phyloP scores from a whole-genome alignment of 805 yeast genomes.

The Saturnispora kantuleensis region DNA sequence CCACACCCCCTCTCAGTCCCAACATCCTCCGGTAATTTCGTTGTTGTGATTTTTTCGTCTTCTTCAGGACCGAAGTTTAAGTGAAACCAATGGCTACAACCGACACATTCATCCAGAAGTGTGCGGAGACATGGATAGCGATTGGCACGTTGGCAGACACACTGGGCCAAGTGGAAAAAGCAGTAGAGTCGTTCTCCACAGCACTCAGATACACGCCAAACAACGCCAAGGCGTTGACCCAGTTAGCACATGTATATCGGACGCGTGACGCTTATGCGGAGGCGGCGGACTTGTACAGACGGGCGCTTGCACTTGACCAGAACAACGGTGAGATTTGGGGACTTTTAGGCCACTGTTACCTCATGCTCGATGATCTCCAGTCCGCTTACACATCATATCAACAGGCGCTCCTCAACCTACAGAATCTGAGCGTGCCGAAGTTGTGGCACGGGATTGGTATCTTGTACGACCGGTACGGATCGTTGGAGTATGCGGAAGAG shows the following conservation, averaged over 20 bases:
- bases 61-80: neutral
- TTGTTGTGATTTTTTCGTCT: neutral
- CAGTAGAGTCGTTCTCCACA: constrained; percentile 78
- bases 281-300: constrained; percentile 90
- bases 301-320: constrained; percentile 70
- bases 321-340: constrained; percentile 98
- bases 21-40: too few relatives aligned
- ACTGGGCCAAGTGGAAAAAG: constrained; percentile 80
- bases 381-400: constrained; percentile 95
- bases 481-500: constrained; percentile 95
- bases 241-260: constrained; percentile 81
- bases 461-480: constrained; percentile 90
- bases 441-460: constrained; percentile 99
- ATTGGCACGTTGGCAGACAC: constrained; percentile 85
- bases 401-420: constrained; percentile 83
- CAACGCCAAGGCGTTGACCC: constrained; percentile 74
- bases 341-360: constrained; percentile 86
- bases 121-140: constrained; percentile 81
- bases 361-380: constrained; percentile 93
- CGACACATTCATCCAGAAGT: constrained; percentile 36
- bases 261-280: constrained; percentile 83
- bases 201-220: constrained; percentile 81
- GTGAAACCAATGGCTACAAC: constrained; percentile 14
- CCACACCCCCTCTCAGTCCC: too few relatives aligned
- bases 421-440: constrained; percentile 91